phyloP scores from a whole-genome alignment of 2,329 filamentous ascomycete genomes.

The Beauveria varroae region DNA sequence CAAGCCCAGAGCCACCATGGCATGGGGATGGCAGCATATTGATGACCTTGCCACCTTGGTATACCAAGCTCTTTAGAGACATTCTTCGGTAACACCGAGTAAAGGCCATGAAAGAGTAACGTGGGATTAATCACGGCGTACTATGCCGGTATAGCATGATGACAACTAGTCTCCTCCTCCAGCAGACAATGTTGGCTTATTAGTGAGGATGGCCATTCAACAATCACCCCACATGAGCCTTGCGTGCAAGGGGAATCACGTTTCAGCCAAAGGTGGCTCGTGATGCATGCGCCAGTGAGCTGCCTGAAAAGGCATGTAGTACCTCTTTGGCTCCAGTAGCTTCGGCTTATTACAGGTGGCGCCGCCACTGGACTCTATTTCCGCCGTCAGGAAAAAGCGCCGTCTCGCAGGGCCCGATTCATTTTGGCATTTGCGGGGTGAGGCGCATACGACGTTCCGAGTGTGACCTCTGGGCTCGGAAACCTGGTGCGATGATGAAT shows the following conservation, averaged over 20 bases:
- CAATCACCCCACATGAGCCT: not conserved
- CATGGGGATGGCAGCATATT: not conserved
- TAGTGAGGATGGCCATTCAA: not conserved
- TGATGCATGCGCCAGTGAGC: conserved; percentile 2
- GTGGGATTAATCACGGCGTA: conserved; percentile 1
- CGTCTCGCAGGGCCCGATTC: not conserved
- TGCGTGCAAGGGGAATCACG: conserved; percentile 6
- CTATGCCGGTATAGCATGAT: not conserved
- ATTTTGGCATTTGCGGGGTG: conserved; percentile 5
- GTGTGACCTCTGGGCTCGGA: not conserved
- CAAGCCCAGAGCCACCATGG: not conserved
- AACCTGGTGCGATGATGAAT: not conserved
- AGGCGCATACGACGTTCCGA: not conserved
- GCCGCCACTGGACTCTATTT: not conserved
- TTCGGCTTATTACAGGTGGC: conserved; percentile 1
- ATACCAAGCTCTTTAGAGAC: not conserved
- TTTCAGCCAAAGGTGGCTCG: conserved; percentile 3
- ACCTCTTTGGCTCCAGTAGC: conserved; percentile 1
- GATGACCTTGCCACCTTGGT: not conserved
- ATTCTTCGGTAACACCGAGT: not conserved
- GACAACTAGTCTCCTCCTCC: not conserved
- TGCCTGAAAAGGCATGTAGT: conserved; percentile 10
- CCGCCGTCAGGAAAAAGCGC: not conserved
- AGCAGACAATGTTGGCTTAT: not conserved
- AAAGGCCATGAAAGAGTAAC: conserved; percentile 1